Base-by-base conservation (phyloP, 495 filamentous ascomycete genomes). In the Penicillium roqueforti region DNA sequence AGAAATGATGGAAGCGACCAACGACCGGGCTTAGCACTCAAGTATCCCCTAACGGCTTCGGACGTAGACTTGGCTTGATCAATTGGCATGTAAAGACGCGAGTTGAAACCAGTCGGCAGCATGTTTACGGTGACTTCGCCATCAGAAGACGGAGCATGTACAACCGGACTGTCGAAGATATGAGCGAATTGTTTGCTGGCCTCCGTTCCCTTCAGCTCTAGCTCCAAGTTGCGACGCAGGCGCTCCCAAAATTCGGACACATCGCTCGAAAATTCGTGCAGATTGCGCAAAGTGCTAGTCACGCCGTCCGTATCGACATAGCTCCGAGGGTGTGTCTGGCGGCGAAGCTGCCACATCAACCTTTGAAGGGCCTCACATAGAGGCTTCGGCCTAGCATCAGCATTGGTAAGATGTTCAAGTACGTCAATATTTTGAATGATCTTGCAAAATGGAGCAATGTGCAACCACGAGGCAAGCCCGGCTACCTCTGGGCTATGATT, bases 381-480 rank as follows among this genome's bases (percentile, higher is more conserved):
- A n/a, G 75, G 78, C 62, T 76, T 82, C 1, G 80, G 80, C 53
- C 73, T 75, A 34, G 69, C 65, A 25, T 75, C 71, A 18, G 74
- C 69, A 38, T 82, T 76, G 22, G 61, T 71, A 23, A 72, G 66
- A 38, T 77, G 74, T 55, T 82, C 76, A 7, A 81, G 72, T 1
- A 80, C 68, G 49, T 76, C 66, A 25, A 76, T 69, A 6, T 64
- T 63, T 52, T 81, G 76, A 28, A 86, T 73, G 42, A 86, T 72
- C 31, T 78, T 68, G 54, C 80, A 72, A 59, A 87, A 77, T 0
- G 84, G 82, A 5, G 68, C 71, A 58, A 86, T 74, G 47, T 85
- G 78, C 48, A 86, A 63, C 77, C 82, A 83, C 3, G 79, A 72
- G 0, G 82, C 74, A 11, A 86, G 59, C 0, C 79, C 79, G 11